Evolutionary conservation across 2,329 filamentous ascomycete genomes (phyloP), one percentile per base, ranked within the genome.

Genomic region (Xylaria sp.): DNA sequence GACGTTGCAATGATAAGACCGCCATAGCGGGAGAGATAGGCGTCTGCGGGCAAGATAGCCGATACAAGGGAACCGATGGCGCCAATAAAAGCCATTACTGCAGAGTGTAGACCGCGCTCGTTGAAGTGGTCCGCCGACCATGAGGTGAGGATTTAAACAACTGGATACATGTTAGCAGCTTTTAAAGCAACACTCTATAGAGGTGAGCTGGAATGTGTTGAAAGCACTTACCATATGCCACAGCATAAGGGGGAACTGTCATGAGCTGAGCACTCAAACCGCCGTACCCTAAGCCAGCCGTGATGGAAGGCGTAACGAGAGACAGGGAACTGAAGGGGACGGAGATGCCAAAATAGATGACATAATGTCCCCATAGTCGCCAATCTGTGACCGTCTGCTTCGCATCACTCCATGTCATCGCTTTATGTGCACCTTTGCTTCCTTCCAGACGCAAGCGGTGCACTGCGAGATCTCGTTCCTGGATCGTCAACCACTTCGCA

Each of bases 1-100:
- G 87, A 86, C 1, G 89, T 84, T 0, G 89, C 90, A 52, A 93
- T 82, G 39, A 92, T 91, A 9, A 93, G 84, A 70, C 89, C 91
- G 41, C 88, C 90, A 75, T 93, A 93, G n/a, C 91, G 88, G 10
- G 79, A 75, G 6, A 82, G 73, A 74, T 90, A 92, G 2, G 87
- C 83, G 55, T 88, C 82, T 0, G 88, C 78, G 0, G 91, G 89
- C 1, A 92, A 83, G 1, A 88, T 80, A 1, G 89, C 90, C 0
- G 90, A 91, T 0, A 86, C 84, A 31, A 92, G 83, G 76, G 92
- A 85, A 3, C 83, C 84, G 41, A 81, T 69, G 4, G 83, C 84
- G 2, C 84, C 84, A 3, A 86, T 75, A 1, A 83, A 64, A 5
- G 85, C 82, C 15, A 83, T 76, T 4, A 71, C 78, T 1, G 83